These are phyloP conservation scores for Passalora sequoiae DNA, from an alignment of 2,329 filamentous ascomycete genomes.

Conservation along the genomic window DNA sequence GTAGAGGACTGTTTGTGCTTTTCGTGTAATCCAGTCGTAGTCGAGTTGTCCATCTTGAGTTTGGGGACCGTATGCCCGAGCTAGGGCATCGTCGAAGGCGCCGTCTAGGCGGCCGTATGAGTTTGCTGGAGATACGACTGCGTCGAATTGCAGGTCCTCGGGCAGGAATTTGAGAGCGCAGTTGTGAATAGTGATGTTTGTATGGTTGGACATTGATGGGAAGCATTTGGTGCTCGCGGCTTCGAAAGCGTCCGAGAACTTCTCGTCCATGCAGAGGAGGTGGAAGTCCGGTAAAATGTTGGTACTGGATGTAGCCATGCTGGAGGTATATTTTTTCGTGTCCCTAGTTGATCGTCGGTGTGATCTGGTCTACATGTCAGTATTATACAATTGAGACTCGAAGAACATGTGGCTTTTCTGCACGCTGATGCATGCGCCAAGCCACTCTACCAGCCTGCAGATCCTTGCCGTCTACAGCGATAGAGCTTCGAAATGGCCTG, in stretches of 20 bases:
- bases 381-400: no score
- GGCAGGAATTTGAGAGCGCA: constrained; percentile 39
- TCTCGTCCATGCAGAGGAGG: constrained; percentile 38
- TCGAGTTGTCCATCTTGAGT: no score
- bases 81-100: constrained; percentile 53
- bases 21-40: constrained; percentile 46
- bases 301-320: no score
- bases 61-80: constrained; percentile 43
- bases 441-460: no score
- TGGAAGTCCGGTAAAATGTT: constrained; percentile 37
- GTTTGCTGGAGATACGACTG: constrained; percentile 52
- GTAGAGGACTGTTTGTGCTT: constrained; percentile 45
- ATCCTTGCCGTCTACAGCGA: no score
- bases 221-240: constrained; percentile 31
- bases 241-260: constrained; percentile 40
- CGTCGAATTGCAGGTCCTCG: constrained; percentile 39
- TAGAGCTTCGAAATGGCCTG: no score
- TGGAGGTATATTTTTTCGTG: no score
- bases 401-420: no score
- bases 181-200: constrained; percentile 38
- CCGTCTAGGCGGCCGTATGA: constrained; percentile 53
- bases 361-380: no score
- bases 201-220: constrained; percentile 27
- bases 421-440: no score
- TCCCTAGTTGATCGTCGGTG: no score